Evolutionary conservation across 106 monocot genomes (phyloP), one percentile per base, ranked within the genome.

Genomic region (Xerophyta viscosa): DNA sequence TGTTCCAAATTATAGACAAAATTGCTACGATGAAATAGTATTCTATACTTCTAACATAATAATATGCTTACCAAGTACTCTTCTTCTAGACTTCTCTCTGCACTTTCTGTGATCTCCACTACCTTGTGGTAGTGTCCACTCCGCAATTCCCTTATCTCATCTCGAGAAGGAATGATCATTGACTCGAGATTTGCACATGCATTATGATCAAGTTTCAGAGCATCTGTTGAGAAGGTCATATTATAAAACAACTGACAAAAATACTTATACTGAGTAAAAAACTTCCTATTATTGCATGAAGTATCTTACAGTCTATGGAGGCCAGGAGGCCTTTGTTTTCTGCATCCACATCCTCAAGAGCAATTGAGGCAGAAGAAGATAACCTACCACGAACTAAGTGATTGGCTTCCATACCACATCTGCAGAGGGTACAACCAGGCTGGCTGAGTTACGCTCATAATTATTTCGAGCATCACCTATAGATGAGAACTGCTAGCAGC

Each of bases 361-460:
- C 41, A 60, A 63, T 51, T 27, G 54, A 50, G 18, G 71, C 66
- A 29, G 72, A 52, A 69, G 83, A 63, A 29, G 92, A 77, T 2
- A 83, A 51, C 31, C 52, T 77, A 31, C 68, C 20, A 29, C 74
- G 67, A 25, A 93, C 24, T 20, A 61, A 26, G 11, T 57, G 37
- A 54, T 87, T 93, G 36, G 66, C 71, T 61, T 84, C 74, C 29
- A 76, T 73, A 18, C 96, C 89, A 25, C 47, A 62, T 71, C 96
- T 96, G 42, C 2, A 45, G 6, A 63, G 36, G 20, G 28, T 24
- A 55, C 13, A 21, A 0, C 22, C 3, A 41, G 29, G 11, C n/a
- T n/a, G n/a, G n/a, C n/a, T n/a, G n/a, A n/a, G n/a, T n/a, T n/a
- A n/a, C n/a, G n/a, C n/a, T n/a, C n/a, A n/a, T n/a, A n/a, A n/a